Evolutionary conservation across 2,329 filamentous ascomycete species (phyloP).

Genomic region (Nothophaeocryptopus gaeumannii): DNA sequence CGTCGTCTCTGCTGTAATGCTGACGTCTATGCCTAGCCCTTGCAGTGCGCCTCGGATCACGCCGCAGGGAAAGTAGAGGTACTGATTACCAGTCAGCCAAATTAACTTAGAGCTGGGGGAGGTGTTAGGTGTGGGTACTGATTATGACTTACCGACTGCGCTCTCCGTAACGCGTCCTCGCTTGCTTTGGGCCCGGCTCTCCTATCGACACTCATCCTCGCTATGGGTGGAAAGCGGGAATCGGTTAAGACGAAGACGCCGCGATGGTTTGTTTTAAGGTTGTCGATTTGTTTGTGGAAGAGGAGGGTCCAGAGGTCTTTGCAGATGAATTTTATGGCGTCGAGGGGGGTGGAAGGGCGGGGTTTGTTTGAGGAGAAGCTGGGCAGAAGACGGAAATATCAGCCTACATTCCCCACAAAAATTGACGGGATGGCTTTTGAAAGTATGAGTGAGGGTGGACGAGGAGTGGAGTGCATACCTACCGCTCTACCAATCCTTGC

Average conservation of each 20-base stretch:
- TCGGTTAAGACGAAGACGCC: slow-evolving; percentile 97
- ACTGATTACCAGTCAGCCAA: slow-evolving; percentile 50
- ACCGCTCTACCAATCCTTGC: slow-evolving; percentile 88
- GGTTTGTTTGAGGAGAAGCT: slow-evolving; percentile 81
- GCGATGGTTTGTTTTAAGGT: slow-evolving; percentile 95
- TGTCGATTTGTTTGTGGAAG: slow-evolving; percentile 96
- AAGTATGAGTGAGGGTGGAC: background rate
- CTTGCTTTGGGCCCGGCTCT: slow-evolving; percentile 31
- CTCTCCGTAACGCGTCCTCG: slow-evolving; percentile 58
- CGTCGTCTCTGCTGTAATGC: slow-evolving; percentile 83
- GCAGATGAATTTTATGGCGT: slow-evolving; percentile 97
- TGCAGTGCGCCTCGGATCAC: slow-evolving; percentile 87
- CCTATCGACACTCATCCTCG: slow-evolving; percentile 78
- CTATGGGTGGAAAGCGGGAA: slow-evolving; percentile 82
- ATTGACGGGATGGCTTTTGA: too few relatives aligned
- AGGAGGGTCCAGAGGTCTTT: slow-evolving; percentile 96
- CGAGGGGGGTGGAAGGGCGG: slow-evolving; percentile 85
- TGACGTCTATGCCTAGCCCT: slow-evolving; percentile 86
- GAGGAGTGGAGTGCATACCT: slow-evolving; percentile 30
- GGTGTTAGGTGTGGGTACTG: background rate
- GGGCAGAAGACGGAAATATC: background rate
- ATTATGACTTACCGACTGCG: slow-evolving; percentile 67
- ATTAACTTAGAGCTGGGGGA: background rate
- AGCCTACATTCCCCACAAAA: background rate
- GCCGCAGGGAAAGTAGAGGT: slow-evolving; percentile 92